Percentiles rank a stretch among this genome's conserved stretches.
phyloP scores from a whole-genome alignment of 148 eudicot species.

The Talinum fruticosum region DNA sequence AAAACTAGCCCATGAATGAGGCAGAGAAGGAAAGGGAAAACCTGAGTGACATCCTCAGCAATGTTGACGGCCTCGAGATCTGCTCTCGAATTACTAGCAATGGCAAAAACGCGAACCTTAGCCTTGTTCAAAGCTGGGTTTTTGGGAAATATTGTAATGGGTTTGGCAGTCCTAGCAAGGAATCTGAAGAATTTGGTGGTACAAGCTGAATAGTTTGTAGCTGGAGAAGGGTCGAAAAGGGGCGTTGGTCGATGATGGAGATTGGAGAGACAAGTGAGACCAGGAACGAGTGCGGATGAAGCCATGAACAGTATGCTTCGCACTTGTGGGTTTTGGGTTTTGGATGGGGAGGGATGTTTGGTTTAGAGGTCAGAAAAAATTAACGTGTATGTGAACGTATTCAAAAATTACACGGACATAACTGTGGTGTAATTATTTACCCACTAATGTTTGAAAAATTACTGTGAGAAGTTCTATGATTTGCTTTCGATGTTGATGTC shows the following conservation, averaged over 20 bases:
- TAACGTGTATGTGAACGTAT: too few species aligned
- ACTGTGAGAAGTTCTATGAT: too few species aligned
- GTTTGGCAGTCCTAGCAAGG: background rate
- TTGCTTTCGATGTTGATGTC: too few species aligned
- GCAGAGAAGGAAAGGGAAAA: background rate
- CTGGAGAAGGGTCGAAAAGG: background rate
- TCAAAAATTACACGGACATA: too few species aligned
- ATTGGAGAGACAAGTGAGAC: background rate
- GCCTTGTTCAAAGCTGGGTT: background rate
- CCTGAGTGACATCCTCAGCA: conserved; percentile 72
- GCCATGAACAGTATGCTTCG: background rate
- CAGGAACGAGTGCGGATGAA: background rate
- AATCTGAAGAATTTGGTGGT: background rate
- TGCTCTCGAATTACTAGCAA: conserved; percentile 11
- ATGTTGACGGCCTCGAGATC: conserved; percentile 51
- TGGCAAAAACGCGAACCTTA: background rate
- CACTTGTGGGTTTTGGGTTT: background rate
- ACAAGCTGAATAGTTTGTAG: background rate
- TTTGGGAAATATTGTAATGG: background rate
- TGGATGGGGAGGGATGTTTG: too few species aligned
- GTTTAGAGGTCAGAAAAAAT: too few species aligned
- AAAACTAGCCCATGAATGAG: background rate
- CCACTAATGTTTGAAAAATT: too few species aligned
- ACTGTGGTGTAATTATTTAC: too few species aligned
- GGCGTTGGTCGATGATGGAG: background rate